Percentiles rank a stretch among this genome's conserved stretches.
phyloP scores from a whole-genome alignment of 140 eudicot genomes.

The Flaveria floridana region DNA sequence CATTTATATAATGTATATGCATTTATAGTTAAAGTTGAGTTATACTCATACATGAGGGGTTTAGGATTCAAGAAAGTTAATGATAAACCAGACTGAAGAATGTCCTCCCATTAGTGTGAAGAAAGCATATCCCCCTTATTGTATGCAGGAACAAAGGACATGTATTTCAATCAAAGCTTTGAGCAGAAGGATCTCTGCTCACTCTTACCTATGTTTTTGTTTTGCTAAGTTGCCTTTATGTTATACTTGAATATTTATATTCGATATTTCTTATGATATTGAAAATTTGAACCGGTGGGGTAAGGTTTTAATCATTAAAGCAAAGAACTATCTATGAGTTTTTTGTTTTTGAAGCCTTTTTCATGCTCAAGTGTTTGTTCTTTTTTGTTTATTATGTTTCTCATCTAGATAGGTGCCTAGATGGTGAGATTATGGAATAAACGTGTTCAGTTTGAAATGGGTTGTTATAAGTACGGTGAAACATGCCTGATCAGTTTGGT shows the following conservation, averaged over 20 bases:
- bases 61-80: neutral
- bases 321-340: neutral
- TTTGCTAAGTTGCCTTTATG: slow-evolving; percentile 13
- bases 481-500: neutral
- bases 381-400: neutral
- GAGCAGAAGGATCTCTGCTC: slow-evolving; percentile 13
- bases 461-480: neutral
- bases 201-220: slow-evolving; percentile 12
- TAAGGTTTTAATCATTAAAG: neutral
- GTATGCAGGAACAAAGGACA: neutral
- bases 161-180: no score
- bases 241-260: neutral
- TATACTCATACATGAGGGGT: neutral
- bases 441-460: neutral
- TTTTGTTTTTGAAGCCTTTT: neutral
- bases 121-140: neutral
- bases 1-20: neutral
- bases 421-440: neutral
- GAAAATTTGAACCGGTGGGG: slow-evolving; percentile 5
- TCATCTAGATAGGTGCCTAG: neutral
- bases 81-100: neutral
- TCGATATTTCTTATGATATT: neutral
- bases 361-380: slow-evolving; percentile 4
- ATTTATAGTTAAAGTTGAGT: neutral
- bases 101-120: neutral